Evolutionary conservation across 257 asterid genomes (phyloP), one percentile per base, ranked within the genome.

Genomic region (Lithospermum erythrorhizon): DNA sequence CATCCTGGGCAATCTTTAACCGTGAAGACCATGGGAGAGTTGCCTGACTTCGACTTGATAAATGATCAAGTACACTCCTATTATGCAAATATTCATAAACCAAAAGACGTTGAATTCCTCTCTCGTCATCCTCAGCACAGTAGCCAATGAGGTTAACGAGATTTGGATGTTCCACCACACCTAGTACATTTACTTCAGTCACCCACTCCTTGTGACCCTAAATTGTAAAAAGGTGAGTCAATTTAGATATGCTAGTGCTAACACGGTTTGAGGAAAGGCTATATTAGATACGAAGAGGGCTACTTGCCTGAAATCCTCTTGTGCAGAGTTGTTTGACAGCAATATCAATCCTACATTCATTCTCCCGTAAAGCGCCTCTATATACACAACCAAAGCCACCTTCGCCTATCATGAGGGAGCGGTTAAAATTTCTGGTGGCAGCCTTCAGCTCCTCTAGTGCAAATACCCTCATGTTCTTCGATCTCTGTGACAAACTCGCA

Each of bases 201-300:
- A 87, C 88, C 95, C 97, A 89, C 72, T 89, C 97, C 72, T 89
- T 89, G 73, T 86, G 97, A 57, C 97, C 97, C 97, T 89, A 49
- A 3, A 21, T 48, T 55, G 64, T 23, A 21, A 21, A 61, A 57
- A 49, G 47, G 3, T 18, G 53, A 48, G 9, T 6, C 11, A 16
- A 21, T 35, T 13, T 35, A 23, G 11, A 55, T 55, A 52, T 14
- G 32, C 13, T 14, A 16, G 24, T 21, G 20, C 51, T 21, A 6
- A 55, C 21, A 41, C 3, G 9, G 32, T 18, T 9, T 11, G 27
- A 24, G 30, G 9, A 13, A 55, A 14, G 57, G 57, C 25, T 53
- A n/a, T 9, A 53, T 53, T 56, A 7, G 35, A 9, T 53, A 23
- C 25, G 9, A 37, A 35, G 11, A 61, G 64, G 51, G 58, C 27